Evolutionary conservation across 2,329 filamentous ascomycete species (phyloP), one percentile per base, ranked within the genome.

Genomic region (Phialophora expanda): DNA sequence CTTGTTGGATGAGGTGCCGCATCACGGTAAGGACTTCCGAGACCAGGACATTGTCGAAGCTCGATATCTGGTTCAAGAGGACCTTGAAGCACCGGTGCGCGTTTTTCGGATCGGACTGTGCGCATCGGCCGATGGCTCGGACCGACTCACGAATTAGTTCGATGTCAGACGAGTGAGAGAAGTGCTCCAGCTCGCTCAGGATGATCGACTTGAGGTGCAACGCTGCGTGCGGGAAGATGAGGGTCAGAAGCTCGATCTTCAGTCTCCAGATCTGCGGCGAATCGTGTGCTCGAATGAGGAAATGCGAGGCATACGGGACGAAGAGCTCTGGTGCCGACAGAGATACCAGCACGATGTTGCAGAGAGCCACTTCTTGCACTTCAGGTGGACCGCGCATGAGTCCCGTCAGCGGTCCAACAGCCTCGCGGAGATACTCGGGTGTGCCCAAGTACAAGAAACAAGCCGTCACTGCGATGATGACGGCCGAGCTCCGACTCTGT

Each of bases 1-100:
- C 89, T 73, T 96, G 91, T 75, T 99, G 95, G 61, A 99, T 98
- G 58, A 99, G 83, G 77, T 98, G 94, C 1, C 95, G 88, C 67
- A 99, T 95, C 2, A 98, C 95, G 3, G 96, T 97, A 65, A 99
- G 82, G 1, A 93, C 94, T 76, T 98, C 95, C 0, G 93, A 94
- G 0, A 96, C 94, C 24, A 98, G 83, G n/a, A 68, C 59, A 1
- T 93, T 90, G 73, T 98, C 93, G 11, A 93, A 82, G 73, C 91
- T 95, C 12, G 92, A 92, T 58, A 98, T 93, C 74, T 98, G 94
- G 54, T 89, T 87, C 14, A 99, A 83, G 0, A 99, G 84, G 7
- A 99, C 84, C 28, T 88, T 87, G 68, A 99, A 82, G 76, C 95
- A 99, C 65, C 93, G 85, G 9, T 91, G 91, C 17, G 81, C 80